Percentiles rank a stretch among this genome's conserved stretches.
Evolutionary conservation across 2,329 filamentous ascomycete species (phyloP).

Genomic region (Xylariaceae sp.): DNA sequence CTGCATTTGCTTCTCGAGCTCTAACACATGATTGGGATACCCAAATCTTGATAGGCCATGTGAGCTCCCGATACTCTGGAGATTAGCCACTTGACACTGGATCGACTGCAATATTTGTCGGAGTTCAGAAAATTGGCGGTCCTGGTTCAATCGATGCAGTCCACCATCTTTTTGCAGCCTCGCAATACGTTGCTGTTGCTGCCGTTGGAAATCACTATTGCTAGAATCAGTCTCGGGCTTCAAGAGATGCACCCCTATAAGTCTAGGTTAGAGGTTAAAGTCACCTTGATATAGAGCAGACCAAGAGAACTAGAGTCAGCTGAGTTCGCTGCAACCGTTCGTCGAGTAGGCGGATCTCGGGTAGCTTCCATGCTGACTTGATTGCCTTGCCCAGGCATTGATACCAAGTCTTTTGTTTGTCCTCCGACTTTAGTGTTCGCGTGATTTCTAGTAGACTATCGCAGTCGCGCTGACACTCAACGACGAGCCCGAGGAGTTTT

Average conservation of each 20-base stretch:
- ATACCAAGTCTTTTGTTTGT: slow-evolving; percentile 12
- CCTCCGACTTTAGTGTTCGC: slow-evolving; percentile 9
- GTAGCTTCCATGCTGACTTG: slow-evolving; percentile 12
- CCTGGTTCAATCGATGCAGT: slow-evolving; percentile 16
- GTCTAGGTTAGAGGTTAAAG: too few species aligned
- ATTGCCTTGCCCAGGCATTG: slow-evolving; percentile 11
- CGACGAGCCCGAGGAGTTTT: slow-evolving; percentile 11
- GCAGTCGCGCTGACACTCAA: slow-evolving; percentile 16
- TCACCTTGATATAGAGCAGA: slow-evolving; percentile 19
- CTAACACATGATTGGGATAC: slow-evolving; percentile 12
- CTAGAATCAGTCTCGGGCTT: too few species aligned
- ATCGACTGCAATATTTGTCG: slow-evolving; percentile 18
- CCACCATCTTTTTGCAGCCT: slow-evolving; percentile 17
- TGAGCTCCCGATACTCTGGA: slow-evolving; percentile 2
- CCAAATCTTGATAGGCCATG: not conserved
- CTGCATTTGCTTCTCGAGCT: slow-evolving; percentile 19
- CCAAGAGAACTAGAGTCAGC: slow-evolving; percentile 13
- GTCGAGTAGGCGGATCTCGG: slow-evolving; percentile 13
- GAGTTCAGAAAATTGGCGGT: slow-evolving; percentile 20
- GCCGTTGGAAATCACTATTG: slow-evolving; percentile 12
- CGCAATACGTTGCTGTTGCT: slow-evolving; percentile 19
- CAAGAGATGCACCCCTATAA: too few species aligned
- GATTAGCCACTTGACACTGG: slow-evolving; percentile 15
- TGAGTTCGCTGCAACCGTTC: slow-evolving; percentile 21
- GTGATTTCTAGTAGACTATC: slow-evolving; percentile 13